Evolutionary conservation across 257 asterid species (phyloP).

Genomic region (Solanum chilense): DNA sequence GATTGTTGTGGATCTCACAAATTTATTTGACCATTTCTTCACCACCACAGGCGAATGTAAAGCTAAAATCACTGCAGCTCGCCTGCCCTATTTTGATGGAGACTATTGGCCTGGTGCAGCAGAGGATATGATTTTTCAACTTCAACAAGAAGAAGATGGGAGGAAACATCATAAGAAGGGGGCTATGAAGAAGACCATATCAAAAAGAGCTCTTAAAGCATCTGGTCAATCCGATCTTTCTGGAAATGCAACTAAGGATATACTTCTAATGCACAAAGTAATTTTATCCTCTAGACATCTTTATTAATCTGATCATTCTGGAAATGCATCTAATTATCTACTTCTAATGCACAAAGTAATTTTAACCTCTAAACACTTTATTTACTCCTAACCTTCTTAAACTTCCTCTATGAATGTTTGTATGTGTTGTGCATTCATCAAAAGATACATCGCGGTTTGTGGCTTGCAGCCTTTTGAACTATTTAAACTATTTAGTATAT

Average conservation of each 20-base stretch:
- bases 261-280: conserved; percentile 88
- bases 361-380: background rate
- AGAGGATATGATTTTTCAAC: conserved; percentile 77
- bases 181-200: conserved; percentile 55
- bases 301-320: conserved; percentile 69
- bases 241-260: conserved; percentile 86
- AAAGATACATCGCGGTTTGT: background rate
- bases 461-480: background rate
- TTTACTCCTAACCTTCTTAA: conserved; percentile 74
- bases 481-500: background rate
- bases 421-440: background rate
- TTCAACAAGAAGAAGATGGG: conserved; percentile 95
- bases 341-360: conserved; percentile 82
- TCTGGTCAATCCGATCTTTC: conserved; percentile 98
- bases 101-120: conserved; percentile 99
- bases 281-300: background rate
- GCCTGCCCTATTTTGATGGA: conserved; percentile 96
- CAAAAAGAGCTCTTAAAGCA: conserved; percentile 89
- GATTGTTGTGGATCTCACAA: conserved; percentile 79
- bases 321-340: conserved; percentile 79
- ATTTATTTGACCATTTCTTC: conserved; percentile 84
- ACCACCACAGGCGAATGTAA: conserved; percentile 70
- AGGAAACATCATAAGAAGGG: conserved; percentile 75
- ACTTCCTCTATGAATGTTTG: conserved; percentile 61
- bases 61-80: conserved; percentile 91